Evolutionary conservation across 768 basidiomycete genomes (phyloP), one percentile per base, ranked within the genome.

Genomic region (Kwoniella pini): DNA sequence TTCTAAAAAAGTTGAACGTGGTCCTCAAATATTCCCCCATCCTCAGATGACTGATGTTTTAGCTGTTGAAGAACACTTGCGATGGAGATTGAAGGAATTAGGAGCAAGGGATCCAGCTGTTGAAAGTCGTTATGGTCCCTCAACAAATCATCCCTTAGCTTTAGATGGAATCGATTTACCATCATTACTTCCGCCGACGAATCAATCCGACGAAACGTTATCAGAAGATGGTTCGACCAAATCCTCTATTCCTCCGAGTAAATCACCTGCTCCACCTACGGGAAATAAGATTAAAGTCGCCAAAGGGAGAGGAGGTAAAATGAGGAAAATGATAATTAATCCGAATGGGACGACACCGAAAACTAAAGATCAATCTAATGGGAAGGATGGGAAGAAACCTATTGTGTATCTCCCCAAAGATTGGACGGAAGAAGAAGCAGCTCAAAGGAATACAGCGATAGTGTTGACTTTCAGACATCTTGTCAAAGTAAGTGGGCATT

Each of bases 31-130:
- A 31, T 77, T 78, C 50, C 64, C 70, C 10, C 77, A 77, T 67
- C 77, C 77, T 6, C 75, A 78, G 61, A 75, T 78, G 77, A 70
- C 77, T 3, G 77, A 78, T 57, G 72, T 78, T 3, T 50, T 78
- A 26, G 72, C 76, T 5, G 77, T 78, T 3, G 77, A 78, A 45
- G 77, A 78, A 65, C 77, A 78, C 39, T 51, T 78, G 12, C 62
- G 77, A 40, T 77, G 75, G 69, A 52, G 77, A 31, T 57, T 78
- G 59, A 75, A 76, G 40, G 76, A 78, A 62, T 70, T 78, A 74
- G 77, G 75, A 3, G 74, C 72, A n/a, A 53, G 62, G 7, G 77
- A 78, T 65, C 72, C 69, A 15, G 71, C 71, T 15, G 71, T 72
- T 4, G 74, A 75, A 62, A 54, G 43, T 31, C 54, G 74, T 19